Percentiles rank a stretch among this genome's conserved stretches.
phyloP scores from a whole-genome alignment of 345 rosid genomes.

The rapeseed (Brassica napus) region Da-Ae NC_063435.1:24686501-24687000 shows the following conservation, averaged over 20 bases:
- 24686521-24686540: constrained; percentile 59
- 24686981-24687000: background rate
- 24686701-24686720: background rate
- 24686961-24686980: background rate
- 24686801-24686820: constrained; percentile 6
- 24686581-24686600: constrained; percentile 49
- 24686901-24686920: constrained; percentile 64
- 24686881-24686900: constrained; percentile 66
- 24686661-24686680: background rate
- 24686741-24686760: background rate
- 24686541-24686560: constrained; percentile 51
- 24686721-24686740: background rate
- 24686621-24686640: constrained; percentile 83
- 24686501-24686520: constrained; percentile 35
- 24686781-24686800: background rate
- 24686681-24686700: background rate
- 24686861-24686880: constrained; percentile 60
- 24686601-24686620: constrained; percentile 49
- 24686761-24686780: background rate
- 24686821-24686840: constrained; percentile 55
- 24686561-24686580: constrained; percentile 40
- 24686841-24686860: constrained; percentile 38
- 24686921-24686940: background rate
- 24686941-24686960: background rate
- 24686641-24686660: constrained; percentile 20